A percentile compares a stretch with the other conserved stretches of the same genome.
These are phyloP conservation scores for Vitis rotundifolia DNA, from an alignment of 164 flowering plant genomes.

Conservation along the genomic window DNA sequence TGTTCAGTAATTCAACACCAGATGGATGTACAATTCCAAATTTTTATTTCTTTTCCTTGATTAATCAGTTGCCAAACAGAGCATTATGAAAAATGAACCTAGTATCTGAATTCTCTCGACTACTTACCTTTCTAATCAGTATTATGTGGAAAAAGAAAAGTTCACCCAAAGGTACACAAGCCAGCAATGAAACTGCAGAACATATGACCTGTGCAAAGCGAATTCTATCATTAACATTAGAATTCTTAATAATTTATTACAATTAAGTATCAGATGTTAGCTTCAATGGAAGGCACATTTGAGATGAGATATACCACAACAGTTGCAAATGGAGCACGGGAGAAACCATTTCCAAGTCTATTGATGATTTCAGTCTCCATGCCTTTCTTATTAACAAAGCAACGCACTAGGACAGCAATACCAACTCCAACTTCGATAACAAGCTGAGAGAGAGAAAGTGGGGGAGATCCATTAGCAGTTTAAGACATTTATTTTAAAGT, in stretches of 20 bases:
- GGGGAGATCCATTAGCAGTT: slow-evolving; percentile 5
- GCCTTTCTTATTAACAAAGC: slow-evolving; percentile 69
- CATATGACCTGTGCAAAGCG: slow-evolving; percentile 61
- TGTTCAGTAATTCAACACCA: too few species aligned
- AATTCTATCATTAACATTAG: not conserved
- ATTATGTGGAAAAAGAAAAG: slow-evolving; percentile 97
- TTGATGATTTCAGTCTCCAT: slow-evolving; percentile 80
- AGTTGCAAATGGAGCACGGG: slow-evolving; percentile 87
- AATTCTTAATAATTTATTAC: not conserved
- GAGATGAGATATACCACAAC: slow-evolving; percentile 71
- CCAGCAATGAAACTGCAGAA: slow-evolving; percentile 82
- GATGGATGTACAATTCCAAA: too few species aligned
- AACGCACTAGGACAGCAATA: slow-evolving; percentile 82
- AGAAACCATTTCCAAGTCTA: slow-evolving; percentile 91
- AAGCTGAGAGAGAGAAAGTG: slow-evolving; percentile 48
- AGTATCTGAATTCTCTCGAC: not conserved
- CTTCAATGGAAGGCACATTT: not conserved
- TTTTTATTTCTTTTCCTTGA: too few species aligned
- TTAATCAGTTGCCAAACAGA: not conserved
- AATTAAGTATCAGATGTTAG: not conserved
- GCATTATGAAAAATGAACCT: not conserved
- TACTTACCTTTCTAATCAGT: slow-evolving; percentile 81
- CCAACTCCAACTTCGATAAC: slow-evolving; percentile 88
- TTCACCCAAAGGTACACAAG: slow-evolving; percentile 88
- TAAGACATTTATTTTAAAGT: not conserved